Evolutionary conservation across 352 stramenopile genomes (phyloP).

Genomic region (Nothophytophthora sp.): DNA sequence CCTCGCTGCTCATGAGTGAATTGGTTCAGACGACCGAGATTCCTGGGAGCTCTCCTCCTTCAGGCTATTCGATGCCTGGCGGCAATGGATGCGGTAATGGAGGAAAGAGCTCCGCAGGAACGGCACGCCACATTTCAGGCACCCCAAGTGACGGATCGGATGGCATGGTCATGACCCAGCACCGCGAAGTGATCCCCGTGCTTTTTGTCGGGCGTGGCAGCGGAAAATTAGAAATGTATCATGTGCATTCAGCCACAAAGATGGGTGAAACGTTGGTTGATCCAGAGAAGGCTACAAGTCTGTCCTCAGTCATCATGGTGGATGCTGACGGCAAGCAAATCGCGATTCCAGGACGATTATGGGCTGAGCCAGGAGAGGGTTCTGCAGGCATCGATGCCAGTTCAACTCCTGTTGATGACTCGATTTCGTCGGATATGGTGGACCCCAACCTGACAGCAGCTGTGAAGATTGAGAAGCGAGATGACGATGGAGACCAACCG

Average conservation of each 20-base stretch:
- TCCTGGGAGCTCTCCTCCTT: conserved; percentile 21
- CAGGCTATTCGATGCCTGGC: conserved; percentile 2
- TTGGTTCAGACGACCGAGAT: conserved; percentile 67
- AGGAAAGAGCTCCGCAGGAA: conserved; percentile 12
- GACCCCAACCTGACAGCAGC: conserved; percentile 5
- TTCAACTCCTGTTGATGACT: conserved; percentile 1
- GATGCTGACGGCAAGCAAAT: conserved; percentile 45
- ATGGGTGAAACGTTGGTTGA: conserved; percentile 67
- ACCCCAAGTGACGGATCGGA: conserved; percentile 2
- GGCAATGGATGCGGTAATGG: conserved; percentile 1
- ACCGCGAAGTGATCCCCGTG: conserved; percentile 57
- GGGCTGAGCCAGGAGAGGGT: conserved; percentile 19
- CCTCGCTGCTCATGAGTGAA: conserved; percentile 67
- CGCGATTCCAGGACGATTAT: conserved; percentile 40
- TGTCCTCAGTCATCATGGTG: conserved; percentile 73
- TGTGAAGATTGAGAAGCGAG: neutral
- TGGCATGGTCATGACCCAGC: conserved; percentile 24
- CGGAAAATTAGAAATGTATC: conserved; percentile 74
- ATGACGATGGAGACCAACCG: neutral
- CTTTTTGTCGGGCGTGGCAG: conserved; percentile 73
- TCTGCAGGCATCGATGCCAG: neutral
- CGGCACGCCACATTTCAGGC: neutral
- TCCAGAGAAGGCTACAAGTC: conserved; percentile 27
- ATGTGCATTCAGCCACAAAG: conserved; percentile 66
- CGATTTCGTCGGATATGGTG: conserved; percentile 10